phyloP scores from a whole-genome alignment of 2,329 filamentous ascomycete genomes.

The Arachnomyces sp. region DNA sequence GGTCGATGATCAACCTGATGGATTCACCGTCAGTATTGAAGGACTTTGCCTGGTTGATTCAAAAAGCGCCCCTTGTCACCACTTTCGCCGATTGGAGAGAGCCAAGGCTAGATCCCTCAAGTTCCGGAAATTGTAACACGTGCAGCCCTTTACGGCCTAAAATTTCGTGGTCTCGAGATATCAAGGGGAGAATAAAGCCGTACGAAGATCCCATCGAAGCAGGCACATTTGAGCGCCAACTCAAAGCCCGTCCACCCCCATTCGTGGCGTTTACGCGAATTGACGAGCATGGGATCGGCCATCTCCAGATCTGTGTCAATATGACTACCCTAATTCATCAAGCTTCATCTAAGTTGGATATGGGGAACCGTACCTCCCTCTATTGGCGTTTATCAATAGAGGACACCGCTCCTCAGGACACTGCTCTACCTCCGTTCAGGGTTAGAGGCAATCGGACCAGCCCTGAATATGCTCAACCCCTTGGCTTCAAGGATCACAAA shows the following conservation, averaged over 20 bases:
- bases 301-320: conserved; percentile 34
- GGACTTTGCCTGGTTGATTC: conserved; percentile 26
- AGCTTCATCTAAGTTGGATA: conserved; percentile 22
- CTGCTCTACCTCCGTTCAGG: conserved; percentile 31
- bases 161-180: conserved; percentile 26
- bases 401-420: conserved; percentile 27
- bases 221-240: conserved; percentile 40
- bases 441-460: conserved; percentile 38
- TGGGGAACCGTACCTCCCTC: conserved; percentile 17
- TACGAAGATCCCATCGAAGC: conserved; percentile 47
- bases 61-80: conserved; percentile 18
- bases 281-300: conserved; percentile 21
- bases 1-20: conserved; percentile 22
- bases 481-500: conserved; percentile 24
- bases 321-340: conserved; percentile 30
- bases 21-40: conserved; percentile 19
- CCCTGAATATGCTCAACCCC: conserved; percentile 22
- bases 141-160: conserved; percentile 27
- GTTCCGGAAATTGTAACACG: not conserved
- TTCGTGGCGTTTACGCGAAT: conserved; percentile 33
- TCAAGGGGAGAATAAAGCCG: conserved; percentile 27
- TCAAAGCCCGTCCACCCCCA: conserved; percentile 41
- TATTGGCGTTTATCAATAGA: conserved; percentile 43
- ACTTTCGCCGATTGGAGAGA: conserved; percentile 24
- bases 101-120: conserved; percentile 6